Evolutionary conservation across 768 basidiomycete species (phyloP), one percentile per base, ranked within the genome.

Genomic region (Tricholoma matsutake): DNA sequence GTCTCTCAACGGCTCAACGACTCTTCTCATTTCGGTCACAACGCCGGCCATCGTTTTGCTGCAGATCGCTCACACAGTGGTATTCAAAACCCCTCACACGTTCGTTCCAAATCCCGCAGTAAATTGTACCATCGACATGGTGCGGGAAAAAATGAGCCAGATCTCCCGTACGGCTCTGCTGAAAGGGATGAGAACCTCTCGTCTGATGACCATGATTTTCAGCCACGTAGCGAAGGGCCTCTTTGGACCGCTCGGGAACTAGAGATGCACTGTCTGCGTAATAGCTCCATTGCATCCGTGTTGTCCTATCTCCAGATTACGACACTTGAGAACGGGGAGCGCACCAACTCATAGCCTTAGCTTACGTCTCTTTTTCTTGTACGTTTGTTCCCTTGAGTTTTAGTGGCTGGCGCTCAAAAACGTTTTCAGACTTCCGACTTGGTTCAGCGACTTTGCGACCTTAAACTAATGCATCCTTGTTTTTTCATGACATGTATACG

Each of bases 171-270:
- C 18, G 31, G 61, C 14, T 53, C 56, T 7, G 56, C 59, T 22
- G 63, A 52, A 22, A 49, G 45, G 45, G 61, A 61, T 54, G 64
- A 61, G 13, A 61, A 52, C 58, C 65, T 47, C 60, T 64, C 60
- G 63, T 69, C 67, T 34, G 72, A 68, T 22, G 67, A 67, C 41
- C 68, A 71, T 53, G 77, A 74, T 35, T 69, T 73, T 10, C 72
- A 72, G 47, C 67, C 71, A 13, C 76, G 72, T 63, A 71, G 67
- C 56, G 81, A 79, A 64, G 82, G 82, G 35, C 81, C 80, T 39
- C 63, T 86, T 58, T 91, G 89, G 87, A 90, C 86, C 34, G 86
- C 91, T n/a, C 85, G 86, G 59, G 95, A 96, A 67, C 74, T 98
- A 62, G 87, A 92, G 69, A 73, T 89, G 67, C 84, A 91, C 32